A percentile compares a stretch with the other conserved stretches of the same genome.
These are phyloP conservation scores for Cladorrhinum samala DNA, from an alignment of 495 filamentous ascomycete species.

Conservation along the genomic window DNA sequence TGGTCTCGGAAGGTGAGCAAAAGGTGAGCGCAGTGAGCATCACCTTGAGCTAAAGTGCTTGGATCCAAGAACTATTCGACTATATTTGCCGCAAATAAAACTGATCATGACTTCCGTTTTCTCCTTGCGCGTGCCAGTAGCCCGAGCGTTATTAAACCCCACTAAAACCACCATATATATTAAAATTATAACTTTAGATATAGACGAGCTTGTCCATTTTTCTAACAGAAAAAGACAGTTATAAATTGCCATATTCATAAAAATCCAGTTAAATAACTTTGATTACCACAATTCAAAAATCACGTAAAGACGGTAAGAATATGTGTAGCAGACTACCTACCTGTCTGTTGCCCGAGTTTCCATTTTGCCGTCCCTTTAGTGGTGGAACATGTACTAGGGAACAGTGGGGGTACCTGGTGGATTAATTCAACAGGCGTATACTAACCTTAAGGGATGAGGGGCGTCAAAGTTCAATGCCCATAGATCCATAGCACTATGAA, in stretches of 20 bases:
- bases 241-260: background rate
- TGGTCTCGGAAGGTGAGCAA: no score
- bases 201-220: background rate
- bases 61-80: no score
- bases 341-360: no score
- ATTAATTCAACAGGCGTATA: conserved; percentile 2
- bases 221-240: background rate
- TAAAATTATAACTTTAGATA: background rate
- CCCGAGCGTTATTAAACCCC: no score
- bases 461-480: conserved; percentile 1
- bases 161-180: no score
- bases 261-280: background rate
- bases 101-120: no score
- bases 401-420: background rate
- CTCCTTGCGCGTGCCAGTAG: no score
- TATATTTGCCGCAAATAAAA: no score
- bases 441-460: conserved; percentile 1
- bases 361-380: background rate
- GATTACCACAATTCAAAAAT: background rate
- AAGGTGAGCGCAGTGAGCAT: no score
- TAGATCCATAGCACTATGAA: no score
- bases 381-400: background rate
- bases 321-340: background rate
- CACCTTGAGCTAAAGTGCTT: no score
- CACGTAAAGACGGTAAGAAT: background rate